phyloP scores from a whole-genome alignment of 169 alveolate species.

The Eimeria falciformis region DNA sequence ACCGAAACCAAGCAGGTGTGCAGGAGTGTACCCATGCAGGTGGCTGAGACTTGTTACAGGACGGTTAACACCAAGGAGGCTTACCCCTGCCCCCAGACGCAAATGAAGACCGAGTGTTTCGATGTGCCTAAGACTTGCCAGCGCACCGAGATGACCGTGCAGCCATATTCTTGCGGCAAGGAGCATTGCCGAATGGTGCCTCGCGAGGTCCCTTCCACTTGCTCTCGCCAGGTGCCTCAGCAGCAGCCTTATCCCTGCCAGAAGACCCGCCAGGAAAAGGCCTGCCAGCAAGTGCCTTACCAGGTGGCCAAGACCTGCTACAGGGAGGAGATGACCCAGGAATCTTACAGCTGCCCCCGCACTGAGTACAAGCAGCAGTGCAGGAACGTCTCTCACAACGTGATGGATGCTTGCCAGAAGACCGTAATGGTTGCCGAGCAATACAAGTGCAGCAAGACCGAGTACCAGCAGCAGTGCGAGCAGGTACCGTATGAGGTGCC shows the following conservation, averaged over 20 bases:
- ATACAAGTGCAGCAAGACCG: constrained; percentile 61
- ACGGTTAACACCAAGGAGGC: constrained; percentile 38
- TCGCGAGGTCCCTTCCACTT: constrained; percentile 47
- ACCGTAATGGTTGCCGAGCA: constrained; percentile 60
- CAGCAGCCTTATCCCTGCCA: constrained; percentile 67
- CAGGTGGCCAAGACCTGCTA: constrained; percentile 62
- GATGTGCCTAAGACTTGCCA: constrained; percentile 69
- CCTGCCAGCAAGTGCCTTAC: constrained; percentile 56
- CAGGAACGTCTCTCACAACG: constrained; percentile 33
- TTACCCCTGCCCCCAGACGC: constrained; percentile 35
- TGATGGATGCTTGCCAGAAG: constrained; percentile 51
- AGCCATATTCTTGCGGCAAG: constrained; percentile 61
- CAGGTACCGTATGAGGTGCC: constrained; percentile 54
- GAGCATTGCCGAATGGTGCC: constrained; percentile 61
- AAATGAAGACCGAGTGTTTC: constrained; percentile 49
- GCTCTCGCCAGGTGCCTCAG: constrained; percentile 47
- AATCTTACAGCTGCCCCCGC: constrained; percentile 38
- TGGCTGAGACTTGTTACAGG: constrained; percentile 37
- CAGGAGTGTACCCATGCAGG: constrained; percentile 50
- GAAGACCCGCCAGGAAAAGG: constrained; percentile 49
- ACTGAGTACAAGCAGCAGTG: constrained; percentile 71
- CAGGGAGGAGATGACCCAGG: constrained; percentile 41
- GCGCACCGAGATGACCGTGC: constrained; percentile 36
- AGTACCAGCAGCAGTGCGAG: constrained; percentile 57
- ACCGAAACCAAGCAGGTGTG: constrained; percentile 10